Evolutionary conservation across 169 alveolate genomes (phyloP), one percentile per base, ranked within the genome.

Genomic region (Pseudocohnilembus persalinus): DNA sequence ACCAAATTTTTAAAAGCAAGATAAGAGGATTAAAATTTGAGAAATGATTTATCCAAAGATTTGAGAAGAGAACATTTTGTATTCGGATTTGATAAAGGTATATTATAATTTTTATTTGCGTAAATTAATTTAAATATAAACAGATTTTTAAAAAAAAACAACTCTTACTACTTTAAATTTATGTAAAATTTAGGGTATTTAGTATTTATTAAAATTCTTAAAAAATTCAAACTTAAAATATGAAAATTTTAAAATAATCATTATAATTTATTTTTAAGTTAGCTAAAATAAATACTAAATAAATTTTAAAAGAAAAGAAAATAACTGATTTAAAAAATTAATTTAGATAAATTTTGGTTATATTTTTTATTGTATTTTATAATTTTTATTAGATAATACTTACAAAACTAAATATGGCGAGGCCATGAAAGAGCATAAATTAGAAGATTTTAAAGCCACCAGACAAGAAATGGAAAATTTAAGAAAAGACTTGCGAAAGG

Each of bases 31-130:
- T 31, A 65, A n/a, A 35, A 75, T 29, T 25, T 29, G 31, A 31
- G 84, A 28, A 0, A 79, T n/a, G 74, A 79, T 35, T 76, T 49
- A 49, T 0, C 84, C 1, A 64, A 30, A 64, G 90, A 86, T 73
- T 77, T 86, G 30, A 73, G 90, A 76, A 86, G 81, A 35, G 90
- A 85, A 25, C 90, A 86, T 77, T 86, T 86, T 34, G 65, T 74
- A 31, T 81, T 86, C 33, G 90, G 90, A 49, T 86, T 86, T 81
- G 82, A 74, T 33, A 49, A 74, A 74, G 83, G 83, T 64, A 35
- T 32, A 26, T 11, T 49, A 49, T 11, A 49, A 49, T 49, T n/a
- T 49, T 4, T 49, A 49, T 4, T 49, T 49, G 20, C 20, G 68
- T 11, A 11, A 11, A 49, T 20, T 49, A 49, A 49, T 49, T 49